Evolutionary conservation across 2,329 filamentous ascomycete genomes (phyloP).

Genomic region (Fusarium graminum): DNA sequence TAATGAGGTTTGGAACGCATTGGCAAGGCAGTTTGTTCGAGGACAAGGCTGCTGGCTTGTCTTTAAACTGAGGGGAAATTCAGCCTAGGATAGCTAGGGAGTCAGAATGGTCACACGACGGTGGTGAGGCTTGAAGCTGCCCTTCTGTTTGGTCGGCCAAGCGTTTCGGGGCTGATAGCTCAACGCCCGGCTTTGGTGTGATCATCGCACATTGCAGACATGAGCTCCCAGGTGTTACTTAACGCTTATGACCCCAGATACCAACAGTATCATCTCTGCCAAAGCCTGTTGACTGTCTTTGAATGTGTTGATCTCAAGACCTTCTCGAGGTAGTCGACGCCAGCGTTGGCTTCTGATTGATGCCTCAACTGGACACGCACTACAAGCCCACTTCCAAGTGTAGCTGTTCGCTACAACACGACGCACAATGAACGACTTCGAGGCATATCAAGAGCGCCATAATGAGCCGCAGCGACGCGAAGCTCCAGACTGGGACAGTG

Average conservation of each 20-base stretch:
- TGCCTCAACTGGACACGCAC: constrained; percentile 6
- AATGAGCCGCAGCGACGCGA: constrained; percentile 17
- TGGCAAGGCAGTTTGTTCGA: constrained; percentile 42
- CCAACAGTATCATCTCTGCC: background rate
- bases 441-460: constrained; percentile 32
- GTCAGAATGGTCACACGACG: constrained; percentile 37
- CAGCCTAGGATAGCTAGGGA: constrained; percentile 25
- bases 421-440: constrained; percentile 50
- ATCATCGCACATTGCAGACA: constrained; percentile 20
- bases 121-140: constrained; percentile 25
- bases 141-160: constrained; percentile 15
- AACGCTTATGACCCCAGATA: constrained; percentile 39
- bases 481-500: constrained; percentile 33
- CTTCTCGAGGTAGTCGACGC: constrained; percentile 12
- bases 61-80: constrained; percentile 26
- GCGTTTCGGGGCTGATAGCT: constrained; percentile 30
- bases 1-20: constrained; percentile 22
- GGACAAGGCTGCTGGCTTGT: constrained; percentile 30
- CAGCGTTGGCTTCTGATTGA: constrained; percentile 12
- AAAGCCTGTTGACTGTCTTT: constrained; percentile 11
- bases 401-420: constrained; percentile 3
- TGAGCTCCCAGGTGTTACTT: constrained; percentile 41
- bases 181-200: constrained; percentile 42
- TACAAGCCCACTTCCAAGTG: constrained; percentile 1
- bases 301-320: constrained; percentile 4